Evolutionary conservation across 75 land plant species (phyloP), one percentile per base, ranked within the genome.

Genomic region (Ceratopteris richardii): DNA sequence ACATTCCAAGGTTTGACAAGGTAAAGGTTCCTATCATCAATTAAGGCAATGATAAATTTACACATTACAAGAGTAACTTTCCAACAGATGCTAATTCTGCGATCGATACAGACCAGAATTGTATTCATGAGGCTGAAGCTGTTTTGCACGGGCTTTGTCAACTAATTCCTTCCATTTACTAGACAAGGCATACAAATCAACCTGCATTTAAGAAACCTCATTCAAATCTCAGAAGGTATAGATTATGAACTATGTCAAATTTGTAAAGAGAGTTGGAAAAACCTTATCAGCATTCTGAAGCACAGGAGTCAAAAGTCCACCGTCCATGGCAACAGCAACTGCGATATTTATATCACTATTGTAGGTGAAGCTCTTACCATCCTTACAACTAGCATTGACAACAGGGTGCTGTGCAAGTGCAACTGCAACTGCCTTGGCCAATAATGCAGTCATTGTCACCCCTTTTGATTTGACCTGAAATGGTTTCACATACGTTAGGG

Each of bases 211-310:
- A 33, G 37, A 33, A 9, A 3, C n/a, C n/a, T n/a, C n/a, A n/a
- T n/a, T n/a, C n/a, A n/a, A n/a, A n/a, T n/a, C n/a, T n/a, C n/a
- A n/a, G n/a, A n/a, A n/a, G n/a, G n/a, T n/a, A n/a, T n/a, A n/a
- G n/a, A n/a, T n/a, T n/a, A n/a, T n/a, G n/a, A n/a, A n/a, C n/a
- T 9, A 33, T 33, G 37, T 33, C 9, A 33, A 33, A 9, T 9
- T 33, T 33, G 9, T 33, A 22, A 41, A 43, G 23, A 43, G 11
- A 60, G 10, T 41, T 1, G 18, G 24, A 51, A 51, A 60, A 29
- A 87, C 91, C 91, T 87, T 87, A 56, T 87, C 88, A n/a, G 91
- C 91, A 74, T 83, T 88, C 42, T 80, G 84, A 51, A 87, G 84
- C 17, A 87, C 91, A 20, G 91, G 91, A 24, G 91, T 87, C 22